Percentiles rank a stretch among this genome's conserved stretches.
phyloP scores from a whole-genome alignment of 75 land plant genomes.

The Larix kaempferi region DNA sequence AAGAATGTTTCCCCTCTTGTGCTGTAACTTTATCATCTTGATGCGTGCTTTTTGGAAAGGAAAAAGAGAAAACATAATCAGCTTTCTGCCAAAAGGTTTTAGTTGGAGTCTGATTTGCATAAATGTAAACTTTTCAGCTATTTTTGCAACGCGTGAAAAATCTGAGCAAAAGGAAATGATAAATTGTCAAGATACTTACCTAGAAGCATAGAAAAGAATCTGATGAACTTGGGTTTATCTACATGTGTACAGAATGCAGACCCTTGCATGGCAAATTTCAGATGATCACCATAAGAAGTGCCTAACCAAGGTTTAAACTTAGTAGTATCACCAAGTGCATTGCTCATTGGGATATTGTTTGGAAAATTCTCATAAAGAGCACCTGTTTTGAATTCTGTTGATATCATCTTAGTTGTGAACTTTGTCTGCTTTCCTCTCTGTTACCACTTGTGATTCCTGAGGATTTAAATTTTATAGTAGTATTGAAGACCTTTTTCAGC shows the following conservation, averaged over 20 bases:
- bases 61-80: background rate
- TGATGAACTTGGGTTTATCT: background rate
- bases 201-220: background rate
- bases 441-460: too few relatives aligned
- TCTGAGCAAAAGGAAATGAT: background rate
- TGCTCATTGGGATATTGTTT: background rate
- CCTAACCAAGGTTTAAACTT: background rate
- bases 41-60: background rate
- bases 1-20: background rate
- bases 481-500: too few relatives aligned
- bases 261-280: background rate
- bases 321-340: background rate
- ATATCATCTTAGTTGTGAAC: background rate
- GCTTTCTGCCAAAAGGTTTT: background rate
- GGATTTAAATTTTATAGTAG: too few relatives aligned
- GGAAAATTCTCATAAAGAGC: background rate
- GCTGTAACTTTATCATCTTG: background rate
- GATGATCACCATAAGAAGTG: background rate
- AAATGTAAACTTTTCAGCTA: background rate
- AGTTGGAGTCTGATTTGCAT: background rate
- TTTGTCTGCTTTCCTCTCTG: too few relatives aligned
- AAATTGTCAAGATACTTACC: background rate
- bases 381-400: background rate
- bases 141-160: background rate
- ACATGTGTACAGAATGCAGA: background rate